Evolutionary conservation across 2,329 filamentous ascomycete genomes (phyloP), one percentile per base, ranked within the genome.

Genomic region (Colletotrichum lini): DNA sequence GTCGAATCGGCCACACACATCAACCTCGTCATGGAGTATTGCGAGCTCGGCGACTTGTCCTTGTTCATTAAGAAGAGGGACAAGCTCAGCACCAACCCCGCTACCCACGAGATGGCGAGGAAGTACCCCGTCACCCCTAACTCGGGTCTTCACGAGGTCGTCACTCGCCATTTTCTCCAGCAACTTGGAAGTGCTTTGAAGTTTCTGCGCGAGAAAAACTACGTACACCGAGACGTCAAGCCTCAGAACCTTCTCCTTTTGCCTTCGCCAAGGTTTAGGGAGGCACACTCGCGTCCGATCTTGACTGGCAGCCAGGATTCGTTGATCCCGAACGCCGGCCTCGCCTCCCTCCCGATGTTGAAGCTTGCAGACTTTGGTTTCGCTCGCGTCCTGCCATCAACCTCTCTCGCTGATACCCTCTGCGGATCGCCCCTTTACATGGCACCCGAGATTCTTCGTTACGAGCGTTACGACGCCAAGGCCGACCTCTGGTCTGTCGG

Each of bases 311-410:
- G 93, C 77, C 91, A 93, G 53, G 91, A 95, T 79, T 95, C 94
- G 0, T 86, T 96, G 67, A 93, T 94, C 54, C 95, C 96, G 4
- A 89, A 92, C 35, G 92, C 92, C 35, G 96, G 96, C 9, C 85
- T 99, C 40, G 87, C 90, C 64, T 96, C 95, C 21, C 83, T 99
- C 52, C 96, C 96, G 5, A 97, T 98, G 92, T 89, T 99, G 72
- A 99, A 99, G 84, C 92, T 99, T 76, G 96, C 96, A 68, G 96
- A 99, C 83, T 99, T 99, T 79, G 96, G 96, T n/a, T 99, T 99
- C 80, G 96, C 96, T 67, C 91, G 96, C 67, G 94, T 97, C 66
- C 85, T 99, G 59, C 96, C 96, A 2, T 91, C 94, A 9, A 97
- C 96, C 0, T 96, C 95, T 6, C 88, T 99, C 73, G 96, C 96